Evolutionary conservation across 805 yeast genomes (phyloP), one percentile per base, ranked within the genome.

Genomic region (Candida sithepensis): DNA sequence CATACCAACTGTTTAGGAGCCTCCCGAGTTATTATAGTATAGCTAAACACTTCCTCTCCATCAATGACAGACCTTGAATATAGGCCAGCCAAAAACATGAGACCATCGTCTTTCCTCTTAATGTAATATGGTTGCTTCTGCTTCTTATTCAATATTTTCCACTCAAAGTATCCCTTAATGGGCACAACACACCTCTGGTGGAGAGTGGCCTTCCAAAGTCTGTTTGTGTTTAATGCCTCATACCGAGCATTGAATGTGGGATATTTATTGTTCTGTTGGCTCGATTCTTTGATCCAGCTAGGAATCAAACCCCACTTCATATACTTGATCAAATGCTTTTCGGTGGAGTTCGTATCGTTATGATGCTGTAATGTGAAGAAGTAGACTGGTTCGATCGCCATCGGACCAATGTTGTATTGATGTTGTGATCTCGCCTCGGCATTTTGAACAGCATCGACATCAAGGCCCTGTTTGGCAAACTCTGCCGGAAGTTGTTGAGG

Each of bases 231-330:
- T 0, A 89, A 56, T 6, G 84, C 75, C 52, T 89, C 96, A 32
- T 68, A 67, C 19, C 94, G 68, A 22, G 96, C 89, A 67, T 90
- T 90, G 71, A 90, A 85, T 13, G 84, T 78, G 39, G 73, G 72
- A 46, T 75, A 71, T 40, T 74, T 69, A 24, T 60, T 56, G 41
- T 59, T 57, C 9, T 48, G 68, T 16, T 64, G 58, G 3, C 65
- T 54, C 20, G 36, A 16, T 1, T 71, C 70, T 38, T 69, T 70
- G 1, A 80, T 72, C 88, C 89, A 85, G 8, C 63, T 57, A 0
- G 96, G 96, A 1, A 87, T 74, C 33, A 89, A 66, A 0, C 96
- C 94, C 87, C 96, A 90, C 41, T 75, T 77, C 94, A 88, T 87
- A 39, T 75, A 73, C 47, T 77, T 68, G 2, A 78, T 30, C 2